Conservation (phyloP, 2,329 filamentous ascomycete species). For the Graphiopsis chlorocephala region DNA sequence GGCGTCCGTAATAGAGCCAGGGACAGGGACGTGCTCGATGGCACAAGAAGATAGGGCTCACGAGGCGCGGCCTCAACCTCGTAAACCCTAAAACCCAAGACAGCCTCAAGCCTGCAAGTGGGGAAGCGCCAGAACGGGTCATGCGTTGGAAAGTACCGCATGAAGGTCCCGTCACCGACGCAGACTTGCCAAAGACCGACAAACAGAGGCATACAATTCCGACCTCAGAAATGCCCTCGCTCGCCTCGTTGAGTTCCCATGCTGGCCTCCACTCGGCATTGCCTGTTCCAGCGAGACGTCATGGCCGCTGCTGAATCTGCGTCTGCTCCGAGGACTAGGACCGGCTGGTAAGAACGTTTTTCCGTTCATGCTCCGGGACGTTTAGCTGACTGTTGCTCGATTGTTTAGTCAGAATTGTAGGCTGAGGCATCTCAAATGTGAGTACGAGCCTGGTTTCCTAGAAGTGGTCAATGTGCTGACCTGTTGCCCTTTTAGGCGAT, state of each 20-base stretch:
- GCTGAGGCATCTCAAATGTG: constrained; percentile 31
- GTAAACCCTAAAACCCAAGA: neutral
- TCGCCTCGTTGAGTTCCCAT: neutral
- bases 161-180: constrained; percentile 2
- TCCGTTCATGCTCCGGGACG: neutral
- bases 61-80: neutral
- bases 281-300: constrained; percentile 11
- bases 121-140: constrained; percentile 2
- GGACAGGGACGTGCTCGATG: neutral
- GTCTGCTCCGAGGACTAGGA: constrained; percentile 23
- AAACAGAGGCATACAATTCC: constrained; percentile 10
- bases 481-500: constrained; percentile 22
- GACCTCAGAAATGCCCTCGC: neutral
- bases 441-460: neutral
- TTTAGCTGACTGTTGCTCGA: constrained; percentile 3
- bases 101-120: neutral
- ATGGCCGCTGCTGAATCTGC: constrained; percentile 3
- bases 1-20: neutral
- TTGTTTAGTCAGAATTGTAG: constrained; percentile 28
- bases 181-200: constrained; percentile 15
- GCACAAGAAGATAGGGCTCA: neutral
- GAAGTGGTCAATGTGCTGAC: neutral
- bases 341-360: constrained; percentile 25
- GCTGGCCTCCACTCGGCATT: constrained; percentile 11
- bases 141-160: constrained; percentile 6